phyloP scores from a whole-genome alignment of 2,329 filamentous ascomycete genomes.

The Ophiocordyceps camponoti-saundersi region DNA sequence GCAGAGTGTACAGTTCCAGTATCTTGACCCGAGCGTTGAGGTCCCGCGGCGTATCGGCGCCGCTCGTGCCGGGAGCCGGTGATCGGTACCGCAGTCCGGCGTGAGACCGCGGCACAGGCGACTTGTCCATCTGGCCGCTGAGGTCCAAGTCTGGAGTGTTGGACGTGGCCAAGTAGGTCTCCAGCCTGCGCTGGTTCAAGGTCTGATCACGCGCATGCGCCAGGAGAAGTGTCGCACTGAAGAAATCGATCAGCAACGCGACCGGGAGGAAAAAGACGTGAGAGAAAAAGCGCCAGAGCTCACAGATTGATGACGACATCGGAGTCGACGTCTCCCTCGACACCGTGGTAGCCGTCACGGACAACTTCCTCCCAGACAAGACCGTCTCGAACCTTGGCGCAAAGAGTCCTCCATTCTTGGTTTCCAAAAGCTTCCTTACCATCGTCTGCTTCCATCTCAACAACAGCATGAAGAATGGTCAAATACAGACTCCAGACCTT shows the following conservation, averaged over 20 bases:
- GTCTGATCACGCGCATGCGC: constrained; percentile 76
- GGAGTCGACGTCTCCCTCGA: constrained; percentile 80
- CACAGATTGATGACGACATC: constrained; percentile 86
- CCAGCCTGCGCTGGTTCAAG: constrained; percentile 72
- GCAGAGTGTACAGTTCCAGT: constrained; percentile 85
- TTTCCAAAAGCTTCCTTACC: constrained; percentile 78
- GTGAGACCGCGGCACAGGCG: constrained; percentile 18
- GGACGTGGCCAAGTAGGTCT: constrained; percentile 72
- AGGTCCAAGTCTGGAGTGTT: constrained; percentile 59
- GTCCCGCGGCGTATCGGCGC: constrained; percentile 69
- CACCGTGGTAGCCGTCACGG: constrained; percentile 68
- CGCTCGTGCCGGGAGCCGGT: constrained; percentile 33
- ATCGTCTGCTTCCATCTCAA: constrained; percentile 78
- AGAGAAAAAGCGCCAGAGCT: constrained; percentile 11
- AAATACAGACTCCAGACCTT: constrained; percentile 98
- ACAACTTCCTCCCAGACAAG: constrained; percentile 92
- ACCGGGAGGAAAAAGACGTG: not conserved
- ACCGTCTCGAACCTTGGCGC: constrained; percentile 72
- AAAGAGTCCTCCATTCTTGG: constrained; percentile 68
- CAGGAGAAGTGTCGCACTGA: constrained; percentile 71
- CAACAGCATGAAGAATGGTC: constrained; percentile 77
- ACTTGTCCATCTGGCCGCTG: constrained; percentile 40
- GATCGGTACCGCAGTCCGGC: constrained; percentile 23
- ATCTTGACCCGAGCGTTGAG: constrained; percentile 77
- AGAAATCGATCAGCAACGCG: not conserved